phyloP scores from a whole-genome alignment of 2,329 filamentous ascomycete species.

The Cordyceps cateniannulata region DNA sequence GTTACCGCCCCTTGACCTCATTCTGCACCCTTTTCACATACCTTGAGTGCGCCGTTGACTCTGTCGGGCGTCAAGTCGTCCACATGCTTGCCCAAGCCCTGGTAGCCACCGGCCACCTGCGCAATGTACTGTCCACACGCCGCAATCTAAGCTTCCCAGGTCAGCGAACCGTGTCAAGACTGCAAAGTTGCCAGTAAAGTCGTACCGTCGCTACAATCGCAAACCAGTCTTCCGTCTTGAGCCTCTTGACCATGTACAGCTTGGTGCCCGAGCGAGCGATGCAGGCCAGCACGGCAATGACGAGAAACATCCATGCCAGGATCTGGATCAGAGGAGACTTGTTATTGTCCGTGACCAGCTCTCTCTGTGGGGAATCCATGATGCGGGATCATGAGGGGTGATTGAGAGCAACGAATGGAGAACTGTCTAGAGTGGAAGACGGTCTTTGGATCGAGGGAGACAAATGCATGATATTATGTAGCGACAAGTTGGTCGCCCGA shows the following conservation, averaged over 20 bases:
- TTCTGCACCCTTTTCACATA: conserved; percentile 8
- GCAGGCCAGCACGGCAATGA: conserved; percentile 22
- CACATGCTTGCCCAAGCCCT: conserved; percentile 20
- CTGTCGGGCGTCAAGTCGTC: conserved; percentile 14
- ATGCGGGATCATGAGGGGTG: background rate
- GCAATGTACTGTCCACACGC: conserved; percentile 17
- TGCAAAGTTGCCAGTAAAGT: background rate
- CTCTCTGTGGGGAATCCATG: conserved; percentile 3
- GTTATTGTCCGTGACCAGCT: conserved; percentile 21
- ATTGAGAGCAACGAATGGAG: background rate
- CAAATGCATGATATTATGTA: background rate
- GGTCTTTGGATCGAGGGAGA: background rate
- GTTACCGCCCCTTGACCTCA: background rate
- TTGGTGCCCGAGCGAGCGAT: conserved; percentile 22
- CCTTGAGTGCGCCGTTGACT: conserved; percentile 21
- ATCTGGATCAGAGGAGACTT: conserved; percentile 25
- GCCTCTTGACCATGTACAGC: conserved; percentile 23
- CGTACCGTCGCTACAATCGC: conserved; percentile 21
- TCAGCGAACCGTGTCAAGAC: background rate
- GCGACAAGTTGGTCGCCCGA: background rate
- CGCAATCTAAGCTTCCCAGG: background rate
- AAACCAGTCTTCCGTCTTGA: conserved; percentile 22
- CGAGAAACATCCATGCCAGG: conserved; percentile 24
- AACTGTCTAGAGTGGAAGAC: background rate
- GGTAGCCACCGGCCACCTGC: conserved; percentile 17